Percentiles rank a stretch among this genome's conserved stretches.
phyloP scores from a whole-genome alignment of 768 basidiomycete species.

The Tulasnella sp. region DNA sequence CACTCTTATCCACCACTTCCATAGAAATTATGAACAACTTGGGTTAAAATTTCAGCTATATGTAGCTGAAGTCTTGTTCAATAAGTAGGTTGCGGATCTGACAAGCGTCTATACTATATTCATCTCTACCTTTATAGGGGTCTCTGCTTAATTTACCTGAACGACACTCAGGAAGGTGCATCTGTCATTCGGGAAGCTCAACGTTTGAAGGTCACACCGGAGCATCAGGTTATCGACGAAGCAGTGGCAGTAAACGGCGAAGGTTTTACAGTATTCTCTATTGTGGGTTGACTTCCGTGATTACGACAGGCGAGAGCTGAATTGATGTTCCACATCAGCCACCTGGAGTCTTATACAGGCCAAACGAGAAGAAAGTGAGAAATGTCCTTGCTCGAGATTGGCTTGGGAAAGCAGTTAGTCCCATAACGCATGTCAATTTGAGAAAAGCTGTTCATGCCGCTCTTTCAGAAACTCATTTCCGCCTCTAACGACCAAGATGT shows the following conservation, averaged over 20 bases:
- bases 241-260: conserved; percentile 69
- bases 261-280: conserved; percentile 86
- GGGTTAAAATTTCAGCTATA: conserved; percentile 82
- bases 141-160: conserved; percentile 60
- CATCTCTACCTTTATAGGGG: conserved; percentile 28
- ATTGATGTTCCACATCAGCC: conserved; percentile 36
- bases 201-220: conserved; percentile 58
- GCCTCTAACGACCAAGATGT: conserved; percentile 62
- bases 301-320: not conserved
- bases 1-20: not conserved
- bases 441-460: too few relatives aligned
- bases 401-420: conserved; percentile 59
- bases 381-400: conserved; percentile 79
- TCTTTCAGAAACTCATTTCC: conserved; percentile 64
- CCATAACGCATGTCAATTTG: too few relatives aligned
- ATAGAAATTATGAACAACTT: conserved; percentile 79
- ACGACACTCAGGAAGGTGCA: conserved; percentile 50
- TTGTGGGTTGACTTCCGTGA: conserved; percentile 40
- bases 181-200: conserved; percentile 55
- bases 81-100: conserved; percentile 31
- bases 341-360: conserved; percentile 79
- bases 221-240: conserved; percentile 86
- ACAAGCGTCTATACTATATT: not conserved
- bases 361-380: conserved; percentile 77
- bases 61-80: conserved; percentile 82